Conservation (phyloP, 2,329 filamentous ascomycete species). For the Aotearoamyces nothofagi region DNA sequence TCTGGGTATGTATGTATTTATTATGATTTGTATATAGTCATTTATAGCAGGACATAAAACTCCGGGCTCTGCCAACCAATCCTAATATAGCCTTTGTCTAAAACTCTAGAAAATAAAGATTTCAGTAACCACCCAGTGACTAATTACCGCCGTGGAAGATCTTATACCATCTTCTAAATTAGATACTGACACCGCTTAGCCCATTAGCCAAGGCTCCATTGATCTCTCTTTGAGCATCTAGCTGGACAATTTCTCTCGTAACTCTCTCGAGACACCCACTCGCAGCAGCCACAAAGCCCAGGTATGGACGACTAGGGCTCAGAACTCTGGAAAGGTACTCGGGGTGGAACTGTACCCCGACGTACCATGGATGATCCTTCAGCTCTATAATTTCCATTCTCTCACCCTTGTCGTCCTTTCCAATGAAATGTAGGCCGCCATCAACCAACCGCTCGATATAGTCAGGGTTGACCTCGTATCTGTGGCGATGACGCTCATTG, state of each 20-base stretch:
- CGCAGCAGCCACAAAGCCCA: slow-evolving; percentile 73
- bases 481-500: slow-evolving; percentile 69
- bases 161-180: background rate
- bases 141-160: too few species aligned
- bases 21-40: too few species aligned
- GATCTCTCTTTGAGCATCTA: slow-evolving; percentile 1
- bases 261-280: slow-evolving; percentile 17
- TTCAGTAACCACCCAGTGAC: too few species aligned
- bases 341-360: slow-evolving; percentile 79
- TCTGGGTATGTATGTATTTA: too few species aligned
- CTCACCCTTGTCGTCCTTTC: slow-evolving; percentile 63
- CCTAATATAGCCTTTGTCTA: too few species aligned
- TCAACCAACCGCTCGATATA: slow-evolving; percentile 54
- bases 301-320: slow-evolving; percentile 57
- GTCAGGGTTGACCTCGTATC: slow-evolving; percentile 80
- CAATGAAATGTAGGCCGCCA: slow-evolving; percentile 59
- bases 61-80: too few species aligned
- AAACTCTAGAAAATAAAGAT: too few species aligned
- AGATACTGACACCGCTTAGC: background rate
- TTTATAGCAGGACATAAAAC: too few species aligned
- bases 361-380: slow-evolving; percentile 71
- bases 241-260: slow-evolving; percentile 7
- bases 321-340: slow-evolving; percentile 71
- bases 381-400: slow-evolving; percentile 77
- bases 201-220: too few species aligned